Base-by-base conservation (phyloP, 495 filamentous ascomycete genomes). In the Aspergillus carlsbadensis region DNA sequence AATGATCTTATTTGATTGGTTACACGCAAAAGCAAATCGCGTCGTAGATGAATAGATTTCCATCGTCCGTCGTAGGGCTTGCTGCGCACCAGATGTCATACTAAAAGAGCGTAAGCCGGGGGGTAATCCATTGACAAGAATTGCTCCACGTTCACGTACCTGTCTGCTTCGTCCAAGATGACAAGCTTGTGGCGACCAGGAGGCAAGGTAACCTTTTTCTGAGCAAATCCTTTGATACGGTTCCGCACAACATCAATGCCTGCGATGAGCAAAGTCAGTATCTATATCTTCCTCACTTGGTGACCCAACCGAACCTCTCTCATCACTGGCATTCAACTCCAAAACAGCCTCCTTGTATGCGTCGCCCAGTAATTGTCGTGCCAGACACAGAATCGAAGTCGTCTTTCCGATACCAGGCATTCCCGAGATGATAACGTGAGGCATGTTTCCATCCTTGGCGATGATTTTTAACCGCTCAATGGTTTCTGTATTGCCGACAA, bases 401-500 rank as follows among this genome's bases (percentile, higher is more conserved):
- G 94, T 99, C 81, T 99, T 99, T 76, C 94, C 94, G 69, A 98
- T 99, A 66, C 94, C 94, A 7, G 94, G 94, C 94, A 96, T 97
- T 57, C 94, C 94, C 8, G 92, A 96, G 65, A 99, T 99, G 72
- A 99, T 99, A 68, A 99, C 79, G 73, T 99, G 94, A 6, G 94
- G 94, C 90, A 99, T 96, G 75, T 99, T 99, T 63, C 94, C 94
- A 78, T 99, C 94, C 72, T 92, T 94, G 15, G 95, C 92, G 61
- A 99, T 99, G 62, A 99, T 98, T 71, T 99, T 98, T 61, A 99
- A 78, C 17, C 94, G 89, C 72, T 97, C 95, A 62, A 99, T 87
- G 0, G 94, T 99, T 69, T 99, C 94, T 11, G 87, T 95, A 69
- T 99, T 99, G 57, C 94, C 94, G 52, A 98, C 95, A 46, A 99